These are phyloP conservation scores for Hansenula sp. DNA, from an alignment of 1,139 yeast genomes.

Conservation along the genomic window DNA sequence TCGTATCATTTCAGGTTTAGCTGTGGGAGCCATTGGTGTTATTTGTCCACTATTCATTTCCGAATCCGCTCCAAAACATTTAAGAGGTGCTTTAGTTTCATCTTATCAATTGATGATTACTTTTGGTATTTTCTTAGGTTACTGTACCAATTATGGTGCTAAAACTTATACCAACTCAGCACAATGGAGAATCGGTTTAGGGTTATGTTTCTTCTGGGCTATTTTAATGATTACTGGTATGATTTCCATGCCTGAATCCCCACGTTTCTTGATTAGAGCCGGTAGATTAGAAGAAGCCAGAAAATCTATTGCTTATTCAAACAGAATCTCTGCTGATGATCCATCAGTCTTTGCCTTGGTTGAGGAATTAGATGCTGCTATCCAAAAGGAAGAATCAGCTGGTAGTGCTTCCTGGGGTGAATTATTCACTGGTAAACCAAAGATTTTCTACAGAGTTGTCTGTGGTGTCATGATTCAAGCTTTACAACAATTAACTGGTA, in stretches of 20 bases:
- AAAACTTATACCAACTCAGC: constrained; percentile 42
- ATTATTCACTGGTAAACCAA: constrained; percentile 57
- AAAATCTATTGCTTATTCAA: constrained; percentile 53
- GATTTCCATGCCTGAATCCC: constrained; percentile 73
- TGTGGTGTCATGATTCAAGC: constrained; percentile 66
- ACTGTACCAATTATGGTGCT: constrained; percentile 60
- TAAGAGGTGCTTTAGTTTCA: constrained; percentile 67
- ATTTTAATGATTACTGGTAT: constrained; percentile 46
- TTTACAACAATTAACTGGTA: constrained; percentile 77
- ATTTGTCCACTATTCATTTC: constrained; percentile 63
- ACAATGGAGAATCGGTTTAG: constrained; percentile 66
- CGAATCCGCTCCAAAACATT: constrained; percentile 64
- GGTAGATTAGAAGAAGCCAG: constrained; percentile 57
- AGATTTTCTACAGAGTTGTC: constrained; percentile 51
- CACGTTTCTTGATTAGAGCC: constrained; percentile 61
- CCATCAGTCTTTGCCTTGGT: constrained; percentile 56
- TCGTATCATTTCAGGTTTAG: constrained; percentile 62
- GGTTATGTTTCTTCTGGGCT: constrained; percentile 45
- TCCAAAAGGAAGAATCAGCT: constrained; percentile 57
- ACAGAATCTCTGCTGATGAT: constrained; percentile 52
- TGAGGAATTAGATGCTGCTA: constrained; percentile 58
- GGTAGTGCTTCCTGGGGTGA: constrained; percentile 72
- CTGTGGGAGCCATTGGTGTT: constrained; percentile 63
- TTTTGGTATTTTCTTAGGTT: constrained; percentile 50
- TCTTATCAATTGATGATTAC: constrained; percentile 67